Evolutionary conservation across 345 rosid species (phyloP), one percentile per base, ranked within the genome.

Genomic region (Sonneratia alba): DNA sequence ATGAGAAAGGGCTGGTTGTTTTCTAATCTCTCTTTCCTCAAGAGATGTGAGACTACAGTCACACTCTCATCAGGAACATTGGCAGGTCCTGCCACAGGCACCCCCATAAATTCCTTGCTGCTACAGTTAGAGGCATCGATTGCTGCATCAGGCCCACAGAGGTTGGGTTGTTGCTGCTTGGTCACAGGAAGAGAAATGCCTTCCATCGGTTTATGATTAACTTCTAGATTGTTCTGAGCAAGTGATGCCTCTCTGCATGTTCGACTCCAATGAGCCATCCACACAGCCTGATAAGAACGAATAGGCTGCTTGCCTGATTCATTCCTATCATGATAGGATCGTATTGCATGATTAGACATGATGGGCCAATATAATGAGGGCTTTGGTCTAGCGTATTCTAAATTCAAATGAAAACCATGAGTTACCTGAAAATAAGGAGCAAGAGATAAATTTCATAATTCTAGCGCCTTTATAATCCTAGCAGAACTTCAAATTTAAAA

Each of bases 221-320:
- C 59, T 8, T 70, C 61, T 38, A 73, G 67, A 42, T 63, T 67
- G 70, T 69, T 66, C 6, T 36, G 75, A 66, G 73, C 74, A 51
- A 27, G 70, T 61, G 72, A 40, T 45, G 59, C 78, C 49, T 76
- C 53, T 38, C 74, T 78, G 73, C 75, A 64, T 34, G 79, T 18
- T 19, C 11, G 85, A 67, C 22, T 77, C 93, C 96, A 88, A 70
- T 79, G 96, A 84, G 84, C 87, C 85, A 89, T 84, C 94, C 96
- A 91, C 40, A 67, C 67, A 70, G 88, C 83, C 73, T 88, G 87
- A 77, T 55, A 37, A 70, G 80, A 74, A 71, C 72, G 80, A 27
- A 62, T 61, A 16, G 87, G 79, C 64, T 74, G 74, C 66, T 75
- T 77, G 59, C 69, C 55, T 5, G 27, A 66, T 57, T 74, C 82